These are phyloP conservation scores for Juglanconis sp. DNA, from an alignment of 2,329 filamentous ascomycete genomes.

Conservation along the genomic window DNA sequence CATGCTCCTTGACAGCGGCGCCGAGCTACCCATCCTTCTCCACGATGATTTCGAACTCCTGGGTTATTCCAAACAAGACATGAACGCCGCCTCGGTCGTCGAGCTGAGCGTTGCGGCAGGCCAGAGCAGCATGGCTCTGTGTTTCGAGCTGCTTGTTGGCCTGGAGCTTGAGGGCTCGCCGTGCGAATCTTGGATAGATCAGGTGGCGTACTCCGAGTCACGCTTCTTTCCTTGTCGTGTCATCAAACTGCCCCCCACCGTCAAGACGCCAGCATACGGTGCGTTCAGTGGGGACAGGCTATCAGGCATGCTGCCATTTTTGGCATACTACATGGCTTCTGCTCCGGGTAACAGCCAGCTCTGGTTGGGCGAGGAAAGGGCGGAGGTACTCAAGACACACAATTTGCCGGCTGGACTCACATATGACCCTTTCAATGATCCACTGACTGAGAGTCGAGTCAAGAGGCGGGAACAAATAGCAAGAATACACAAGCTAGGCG, in stretches of 20 bases:
- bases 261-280: not conserved
- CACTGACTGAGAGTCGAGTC: conserved; percentile 4
- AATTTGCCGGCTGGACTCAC: conserved; percentile 36
- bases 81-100: conserved; percentile 32
- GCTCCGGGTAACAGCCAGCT: conserved; percentile 34
- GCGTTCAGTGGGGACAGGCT: conserved; percentile 28
- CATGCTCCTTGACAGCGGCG: conserved; percentile 40
- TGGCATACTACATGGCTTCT: conserved; percentile 38
- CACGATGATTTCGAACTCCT: conserved; percentile 32
- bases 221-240: not conserved
- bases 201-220: conserved; percentile 8
- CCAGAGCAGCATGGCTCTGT: conserved; percentile 20
- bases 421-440: conserved; percentile 19
- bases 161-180: conserved; percentile 23
- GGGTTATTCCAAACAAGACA: conserved; percentile 26
- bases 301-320: conserved; percentile 41
- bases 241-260: conserved; percentile 21
- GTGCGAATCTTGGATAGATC: conserved; percentile 23
- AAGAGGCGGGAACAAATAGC: not conserved
- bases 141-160: conserved; percentile 35
- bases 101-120: conserved; percentile 21
- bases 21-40: conserved; percentile 38
- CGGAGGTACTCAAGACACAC: conserved; percentile 39
- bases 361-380: conserved; percentile 40
- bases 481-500: conserved; percentile 1